phyloP scores from a whole-genome alignment of 805 yeast genomes.

The Priceomyces carsonii region DNA sequence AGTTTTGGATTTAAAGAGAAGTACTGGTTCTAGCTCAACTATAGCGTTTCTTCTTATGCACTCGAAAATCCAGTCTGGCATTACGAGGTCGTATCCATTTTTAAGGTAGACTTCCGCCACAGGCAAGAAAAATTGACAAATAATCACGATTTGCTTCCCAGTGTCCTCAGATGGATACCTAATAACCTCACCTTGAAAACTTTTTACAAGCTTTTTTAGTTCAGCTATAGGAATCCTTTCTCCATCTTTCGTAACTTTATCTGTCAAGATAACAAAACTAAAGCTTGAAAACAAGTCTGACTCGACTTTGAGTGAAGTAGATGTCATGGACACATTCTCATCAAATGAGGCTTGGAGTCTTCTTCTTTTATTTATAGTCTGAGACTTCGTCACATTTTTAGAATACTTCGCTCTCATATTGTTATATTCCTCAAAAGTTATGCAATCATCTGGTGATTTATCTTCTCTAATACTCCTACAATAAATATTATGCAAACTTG shows the following conservation, averaged over 20 bases:
- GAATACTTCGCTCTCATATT: slow-evolving; percentile 33
- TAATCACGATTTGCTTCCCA: slow-evolving; percentile 14
- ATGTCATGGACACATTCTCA: slow-evolving; percentile 12
- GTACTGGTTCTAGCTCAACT: slow-evolving; percentile 60
- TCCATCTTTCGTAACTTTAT: slow-evolving; percentile 32
- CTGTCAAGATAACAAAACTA: slow-evolving; percentile 56
- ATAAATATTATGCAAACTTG: slow-evolving; percentile 77
- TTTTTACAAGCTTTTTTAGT: slow-evolving; percentile 37
- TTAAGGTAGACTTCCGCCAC: slow-evolving; percentile 21
- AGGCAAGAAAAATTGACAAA: slow-evolving; percentile 31
- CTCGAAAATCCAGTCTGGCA: slow-evolving; percentile 73
- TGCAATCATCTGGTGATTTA: slow-evolving; percentile 56
- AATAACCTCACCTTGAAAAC: slow-evolving; percentile 52
- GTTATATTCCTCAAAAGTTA: slow-evolving; percentile 56
- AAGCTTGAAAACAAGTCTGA: slow-evolving; percentile 45
- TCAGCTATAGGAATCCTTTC: slow-evolving; percentile 32
- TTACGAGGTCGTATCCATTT: slow-evolving; percentile 59
- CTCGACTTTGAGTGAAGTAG: slow-evolving; percentile 10
- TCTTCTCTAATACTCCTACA: slow-evolving; percentile 69
- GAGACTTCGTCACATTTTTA: slow-evolving; percentile 24
- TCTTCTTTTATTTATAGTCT: slow-evolving; percentile 28
- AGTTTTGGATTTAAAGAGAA: slow-evolving; percentile 48
- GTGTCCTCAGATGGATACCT: slow-evolving; percentile 11
- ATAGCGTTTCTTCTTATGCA: slow-evolving; percentile 47
- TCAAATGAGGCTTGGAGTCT: slow-evolving; percentile 9